These are phyloP conservation scores for Phialophora expanda DNA, from an alignment of 2,329 filamentous ascomycete species.

Conservation along the genomic window DNA sequence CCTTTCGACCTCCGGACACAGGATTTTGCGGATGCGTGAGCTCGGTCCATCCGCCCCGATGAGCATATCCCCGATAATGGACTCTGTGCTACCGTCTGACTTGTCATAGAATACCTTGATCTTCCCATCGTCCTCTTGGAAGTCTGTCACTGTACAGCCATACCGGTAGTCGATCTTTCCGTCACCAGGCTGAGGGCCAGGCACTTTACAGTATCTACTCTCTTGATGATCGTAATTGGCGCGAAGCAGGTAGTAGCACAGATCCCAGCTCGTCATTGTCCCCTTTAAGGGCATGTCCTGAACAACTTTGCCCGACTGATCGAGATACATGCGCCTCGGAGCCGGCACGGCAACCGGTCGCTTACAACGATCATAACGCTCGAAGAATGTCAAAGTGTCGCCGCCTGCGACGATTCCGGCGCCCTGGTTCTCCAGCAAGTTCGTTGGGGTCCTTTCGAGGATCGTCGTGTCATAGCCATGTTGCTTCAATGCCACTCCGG, in stretches of 20 bases:
- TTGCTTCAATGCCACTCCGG: constrained; percentile 38
- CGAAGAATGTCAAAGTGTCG: constrained; percentile 34
- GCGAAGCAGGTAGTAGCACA: constrained; percentile 38
- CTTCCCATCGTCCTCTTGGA: constrained; percentile 29
- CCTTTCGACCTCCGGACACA: constrained; percentile 30
- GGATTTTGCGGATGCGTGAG: constrained; percentile 36
- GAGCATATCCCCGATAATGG: constrained; percentile 34
- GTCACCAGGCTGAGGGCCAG: constrained; percentile 31
- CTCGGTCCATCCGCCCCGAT: constrained; percentile 38
- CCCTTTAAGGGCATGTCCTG: constrained; percentile 32
- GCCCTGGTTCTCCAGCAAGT: constrained; percentile 36
- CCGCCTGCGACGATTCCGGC: constrained; percentile 36
- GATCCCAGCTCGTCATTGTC: constrained; percentile 39
- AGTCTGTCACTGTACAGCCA: constrained; percentile 32
- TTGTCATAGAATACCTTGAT: constrained; percentile 35
- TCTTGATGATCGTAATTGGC: constrained; percentile 39
- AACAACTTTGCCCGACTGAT: constrained; percentile 28
- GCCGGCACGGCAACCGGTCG: constrained; percentile 34
- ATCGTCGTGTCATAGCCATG: constrained; percentile 37
- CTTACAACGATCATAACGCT: constrained; percentile 34
- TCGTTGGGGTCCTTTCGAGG: constrained; percentile 38
- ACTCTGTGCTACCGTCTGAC: constrained; percentile 22
- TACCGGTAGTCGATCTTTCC: constrained; percentile 33
- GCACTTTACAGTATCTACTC: constrained; percentile 28
- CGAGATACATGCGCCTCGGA: constrained; percentile 32